Base-by-base conservation (phyloP, 495 filamentous ascomycete genomes). In the Aspergillus cavernicola region DNA sequence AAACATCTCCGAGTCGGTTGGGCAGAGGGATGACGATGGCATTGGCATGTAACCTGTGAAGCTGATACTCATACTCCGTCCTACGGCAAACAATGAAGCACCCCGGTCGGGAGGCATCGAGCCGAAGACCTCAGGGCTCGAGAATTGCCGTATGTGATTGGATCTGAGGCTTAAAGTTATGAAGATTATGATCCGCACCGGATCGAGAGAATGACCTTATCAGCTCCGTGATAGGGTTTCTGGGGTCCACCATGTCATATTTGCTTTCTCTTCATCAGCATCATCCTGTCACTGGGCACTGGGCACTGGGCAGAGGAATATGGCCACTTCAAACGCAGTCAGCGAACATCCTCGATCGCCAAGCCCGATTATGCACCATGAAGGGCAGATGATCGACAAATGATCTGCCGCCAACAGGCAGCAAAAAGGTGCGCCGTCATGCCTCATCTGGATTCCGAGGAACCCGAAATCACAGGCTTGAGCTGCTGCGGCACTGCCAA, bases 351-450 rank as follows among this genome's bases (percentile, higher is more conserved):
- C 29, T 53, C 20, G 31, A 46, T 53, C 50, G 58, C 58, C 54
- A 61, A 61, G 58, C 53, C 46, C 39, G 39, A 19, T 40, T 46
- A 52, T 54, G 53, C 53, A 57, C 28, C 35, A 54, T 35, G 32
- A 18, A 26, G 37, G 38, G 50, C 58, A 61, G 54, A 57, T 57
- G 58, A 61, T 61, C 58, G 58, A 61, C 58, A 47, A n/a, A 40
- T 49, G 58, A 61, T 61, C 58, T 56, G 40, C 54, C 50, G 41
- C 33, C 56, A 39, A 22, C 53, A 51, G 43, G 41, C 24, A 22
- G 13, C 24, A 11, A 26, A 12, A 16, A 47, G 12, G 35, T 38
- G 33, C 33, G 26, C 43, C 23, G 16, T 47, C 42, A 40, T 54
- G 28, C 40, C 52, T 38, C 52, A 47, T 47, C 24, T 28, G 42